A percentile compares a stretch with the other conserved stretches of the same genome.
phyloP scores from a whole-genome alignment of 1,284 basidiomycete species.

The Sanghuangporus weigelae region DNA sequence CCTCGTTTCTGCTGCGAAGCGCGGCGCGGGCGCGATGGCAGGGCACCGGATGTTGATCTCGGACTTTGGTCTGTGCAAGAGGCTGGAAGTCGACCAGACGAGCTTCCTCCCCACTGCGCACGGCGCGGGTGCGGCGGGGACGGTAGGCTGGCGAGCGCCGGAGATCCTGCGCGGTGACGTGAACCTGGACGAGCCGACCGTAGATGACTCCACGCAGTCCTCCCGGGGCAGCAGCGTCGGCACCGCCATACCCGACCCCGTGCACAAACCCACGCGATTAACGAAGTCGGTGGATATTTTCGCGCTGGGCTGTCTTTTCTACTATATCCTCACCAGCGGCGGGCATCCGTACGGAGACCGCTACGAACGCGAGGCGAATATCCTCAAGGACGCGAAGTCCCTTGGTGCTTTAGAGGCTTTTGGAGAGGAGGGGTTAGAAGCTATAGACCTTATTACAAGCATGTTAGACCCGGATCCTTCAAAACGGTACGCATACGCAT shows the following conservation, averaged over 20 bases:
- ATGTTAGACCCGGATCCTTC: slow-evolving; percentile 78
- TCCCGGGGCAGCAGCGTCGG: slow-evolving; percentile 52
- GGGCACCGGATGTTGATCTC: slow-evolving; percentile 88
- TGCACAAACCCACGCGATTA: slow-evolving; percentile 53
- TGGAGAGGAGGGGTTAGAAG: slow-evolving; percentile 90
- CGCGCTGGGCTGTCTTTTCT: slow-evolving; percentile 89
- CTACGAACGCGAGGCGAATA: slow-evolving; percentile 90
- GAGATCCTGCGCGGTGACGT: slow-evolving; percentile 91
- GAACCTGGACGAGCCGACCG: slow-evolving; percentile 73
- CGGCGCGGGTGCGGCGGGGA: slow-evolving; percentile 84
- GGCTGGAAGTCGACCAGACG: slow-evolving; percentile 88
- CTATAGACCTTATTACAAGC: slow-evolving; percentile 65
- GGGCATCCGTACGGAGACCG: slow-evolving; percentile 88
- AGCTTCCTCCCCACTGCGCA: slow-evolving; percentile 81
- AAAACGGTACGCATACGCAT: slow-evolving; percentile 48
- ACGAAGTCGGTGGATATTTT: slow-evolving; percentile 95
- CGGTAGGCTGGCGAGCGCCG: slow-evolving; percentile 91
- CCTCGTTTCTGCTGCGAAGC: slow-evolving; percentile 73
- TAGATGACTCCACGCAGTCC: slow-evolving; percentile 61
- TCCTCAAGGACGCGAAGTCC: slow-evolving; percentile 72
- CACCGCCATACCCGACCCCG: slow-evolving; percentile 36
- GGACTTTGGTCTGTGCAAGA: slow-evolving; percentile 92
- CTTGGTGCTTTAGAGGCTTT: slow-evolving; percentile 70
- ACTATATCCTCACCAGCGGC: slow-evolving; percentile 84
- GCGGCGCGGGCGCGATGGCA: slow-evolving; percentile 40